These are phyloP conservation scores for Erodium moschatum DNA, from an alignment of 441 rosid species.

Conservation along the genomic window DNA sequence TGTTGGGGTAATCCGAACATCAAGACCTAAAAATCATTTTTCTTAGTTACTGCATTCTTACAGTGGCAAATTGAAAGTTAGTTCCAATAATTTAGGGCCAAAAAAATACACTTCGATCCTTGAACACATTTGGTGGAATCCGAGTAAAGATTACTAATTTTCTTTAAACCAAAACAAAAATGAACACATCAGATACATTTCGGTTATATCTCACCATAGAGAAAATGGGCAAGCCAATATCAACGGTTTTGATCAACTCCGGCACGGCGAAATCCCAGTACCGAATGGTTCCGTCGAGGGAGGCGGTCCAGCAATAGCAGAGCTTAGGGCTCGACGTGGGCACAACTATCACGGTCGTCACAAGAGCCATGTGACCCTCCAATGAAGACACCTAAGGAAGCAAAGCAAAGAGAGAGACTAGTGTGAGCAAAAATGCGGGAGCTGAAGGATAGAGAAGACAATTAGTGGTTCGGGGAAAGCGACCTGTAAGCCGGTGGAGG, in stretches of 20 bases:
- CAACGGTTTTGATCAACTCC: conserved; percentile 59
- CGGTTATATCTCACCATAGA: conserved; percentile 21
- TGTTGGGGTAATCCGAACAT: neutral
- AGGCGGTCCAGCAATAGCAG: conserved; percentile 86
- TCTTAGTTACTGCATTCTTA: neutral
- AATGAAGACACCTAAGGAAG: conserved; percentile 45
- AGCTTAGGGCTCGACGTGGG: conserved; percentile 50
- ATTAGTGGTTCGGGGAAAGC: neutral
- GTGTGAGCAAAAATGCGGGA: neutral
- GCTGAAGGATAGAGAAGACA: neutral
- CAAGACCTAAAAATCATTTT: neutral
- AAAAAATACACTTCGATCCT: neutral
- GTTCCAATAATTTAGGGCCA: neutral
- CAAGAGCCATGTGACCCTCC: conserved; percentile 71
- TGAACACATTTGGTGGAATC: neutral
- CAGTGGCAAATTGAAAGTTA: neutral
- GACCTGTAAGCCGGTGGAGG: conserved; percentile 78
- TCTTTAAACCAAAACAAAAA: neutral
- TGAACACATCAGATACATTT: neutral
- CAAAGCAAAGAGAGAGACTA: neutral
- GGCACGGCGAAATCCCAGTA: conserved; percentile 85
- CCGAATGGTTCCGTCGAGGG: conserved; percentile 80
- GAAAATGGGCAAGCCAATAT: conserved; percentile 48
- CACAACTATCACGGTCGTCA: conserved; percentile 62
- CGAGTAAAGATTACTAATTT: neutral